Base-by-base conservation (phyloP, 2,329 filamentous ascomycete species). In the Paraphoma sp. region DNA sequence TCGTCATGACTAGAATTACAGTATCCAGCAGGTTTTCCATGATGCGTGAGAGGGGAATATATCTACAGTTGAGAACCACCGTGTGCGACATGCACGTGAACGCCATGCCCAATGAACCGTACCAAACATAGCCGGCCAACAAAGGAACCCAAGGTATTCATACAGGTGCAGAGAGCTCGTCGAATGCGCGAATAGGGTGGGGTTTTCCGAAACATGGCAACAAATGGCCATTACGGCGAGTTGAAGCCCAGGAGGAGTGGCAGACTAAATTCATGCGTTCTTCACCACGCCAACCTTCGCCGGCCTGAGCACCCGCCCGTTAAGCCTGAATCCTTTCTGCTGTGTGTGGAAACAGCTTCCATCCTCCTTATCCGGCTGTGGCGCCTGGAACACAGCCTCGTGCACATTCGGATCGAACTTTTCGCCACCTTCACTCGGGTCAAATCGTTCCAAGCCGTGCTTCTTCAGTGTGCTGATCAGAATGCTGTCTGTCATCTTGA, bases 281-380 rank as follows among this genome's bases (percentile, higher is more conserved):
- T 95, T 96, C 64, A 96, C 93, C 55, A 97, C 93, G 74, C 94
- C 93, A 63, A 98, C 94, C 86, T 98, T 97, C 74, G 94, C 92
- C 62, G 94, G 92, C 77, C 95, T 87, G 71, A 99, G 80, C 54
- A 97, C 85, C 59, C 95, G 85, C 57, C 94, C 93, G 76, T 99
- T 98, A 63, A 98, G 86, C 79, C 87, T 88, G 83, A 97, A 99
- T 51, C 95, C 95, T 84, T 97, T 98, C 79, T 92, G 91, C 84
- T 98, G 94, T 48, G 92, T 92, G 76, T 89, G 88, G 82, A 98
- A 95, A 72, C 97, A 91, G 53, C 88, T 90, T 68, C 92, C 92
- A 72, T 98, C 88, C 78, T 97, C 90, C 84, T 96, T 96, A 67
- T 87, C 93, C 51, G 88, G 85, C 82, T 92, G 87, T 43, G 93